These are phyloP conservation scores for Cucumis cinereus DNA, from an alignment of 306 rosid genomes.

Conservation along the genomic window DNA sequence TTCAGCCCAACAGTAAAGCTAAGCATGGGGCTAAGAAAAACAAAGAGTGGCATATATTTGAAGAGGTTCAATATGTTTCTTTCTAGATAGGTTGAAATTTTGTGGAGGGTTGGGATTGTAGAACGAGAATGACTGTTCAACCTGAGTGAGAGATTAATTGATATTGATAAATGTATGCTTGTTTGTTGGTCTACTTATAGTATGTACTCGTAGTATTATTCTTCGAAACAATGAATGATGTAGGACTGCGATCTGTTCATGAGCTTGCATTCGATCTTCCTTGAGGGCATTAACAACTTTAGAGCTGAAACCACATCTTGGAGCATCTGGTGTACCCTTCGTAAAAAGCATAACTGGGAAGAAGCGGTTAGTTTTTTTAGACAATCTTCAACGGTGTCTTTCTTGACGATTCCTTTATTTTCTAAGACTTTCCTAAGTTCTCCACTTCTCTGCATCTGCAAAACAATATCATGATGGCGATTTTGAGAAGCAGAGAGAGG, in stretches of 20 bases:
- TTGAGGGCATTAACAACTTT: slow-evolving; percentile 58
- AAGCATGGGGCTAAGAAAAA: slow-evolving; percentile 29
- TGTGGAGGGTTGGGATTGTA: background rate
- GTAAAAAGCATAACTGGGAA: slow-evolving; percentile 77
- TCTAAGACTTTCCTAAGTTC: slow-evolving; percentile 51
- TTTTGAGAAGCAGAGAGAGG: too few relatives aligned
- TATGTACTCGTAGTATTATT: too few relatives aligned
- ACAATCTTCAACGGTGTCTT: slow-evolving; percentile 52
- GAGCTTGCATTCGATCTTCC: slow-evolving; percentile 18
- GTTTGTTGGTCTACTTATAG: too few relatives aligned
- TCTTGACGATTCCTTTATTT: slow-evolving; percentile 44
- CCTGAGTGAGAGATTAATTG: too few relatives aligned
- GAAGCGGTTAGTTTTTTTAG: slow-evolving; percentile 52
- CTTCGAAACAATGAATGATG: too few relatives aligned
- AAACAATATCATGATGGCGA: slow-evolving; percentile 78
- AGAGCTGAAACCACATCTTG: slow-evolving; percentile 88
- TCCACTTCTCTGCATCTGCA: slow-evolving; percentile 95
- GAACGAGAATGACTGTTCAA: background rate
- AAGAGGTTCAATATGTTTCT: background rate
- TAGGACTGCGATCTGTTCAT: too few relatives aligned
- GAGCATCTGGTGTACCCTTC: slow-evolving; percentile 87
- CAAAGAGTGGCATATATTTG: background rate
- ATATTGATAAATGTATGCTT: too few relatives aligned
- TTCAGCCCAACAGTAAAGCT: slow-evolving; percentile 65
- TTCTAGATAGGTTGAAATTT: background rate